Base-by-base conservation (phyloP, 140 eudicot genomes). In the Anethum foeniculum region DNA sequence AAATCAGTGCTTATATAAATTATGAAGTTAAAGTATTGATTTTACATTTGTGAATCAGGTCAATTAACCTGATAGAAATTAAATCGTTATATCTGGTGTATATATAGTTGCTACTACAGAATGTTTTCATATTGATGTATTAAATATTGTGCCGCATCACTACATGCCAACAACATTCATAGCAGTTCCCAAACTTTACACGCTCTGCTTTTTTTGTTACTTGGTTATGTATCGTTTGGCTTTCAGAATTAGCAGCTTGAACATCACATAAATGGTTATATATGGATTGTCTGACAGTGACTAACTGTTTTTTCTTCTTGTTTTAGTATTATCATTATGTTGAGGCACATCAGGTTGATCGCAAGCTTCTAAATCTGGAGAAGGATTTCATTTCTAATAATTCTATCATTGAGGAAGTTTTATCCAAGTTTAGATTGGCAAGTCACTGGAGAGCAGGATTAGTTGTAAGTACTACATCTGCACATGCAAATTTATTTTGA, bases 321-420 rank as follows among this genome's bases (percentile, higher is more conserved):
- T 85, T 83, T 28, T 72, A 95, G 99, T 96, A 96, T 15, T 90
- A 93, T 41, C 89, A 92, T 21, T 93, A 95, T 74, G 32, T 71
- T 71, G 98, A 95, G 83, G 99, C 99, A 75, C 88, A 88, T 86
- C 92, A 88, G 80, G 90, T 91, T 85, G 93, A 95, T 71, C 81
- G 62, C 52, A 87, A 88, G 79, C 92, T 95, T 78, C 89, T 83
- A 80, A 86, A 78, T 56, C 60, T 85, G 80, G 99, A 95, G 87
- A 83, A 95, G 47, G 92, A 92, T 34, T 87, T 90, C 80, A 64
- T 95, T 71, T 87, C 92, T 34, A 85, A 77, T 52, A 88, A 81
- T 78, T 60, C 76, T 2, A 80, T 85, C 48, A 52, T 85, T 56
- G 97, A 89, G 71, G 96, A 80, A 68, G 80, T 81, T 60, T 58